These are phyloP conservation scores for Solanum pennellii DNA, from an alignment of 257 asterid genomes.

Conservation along the genomic window DNA sequence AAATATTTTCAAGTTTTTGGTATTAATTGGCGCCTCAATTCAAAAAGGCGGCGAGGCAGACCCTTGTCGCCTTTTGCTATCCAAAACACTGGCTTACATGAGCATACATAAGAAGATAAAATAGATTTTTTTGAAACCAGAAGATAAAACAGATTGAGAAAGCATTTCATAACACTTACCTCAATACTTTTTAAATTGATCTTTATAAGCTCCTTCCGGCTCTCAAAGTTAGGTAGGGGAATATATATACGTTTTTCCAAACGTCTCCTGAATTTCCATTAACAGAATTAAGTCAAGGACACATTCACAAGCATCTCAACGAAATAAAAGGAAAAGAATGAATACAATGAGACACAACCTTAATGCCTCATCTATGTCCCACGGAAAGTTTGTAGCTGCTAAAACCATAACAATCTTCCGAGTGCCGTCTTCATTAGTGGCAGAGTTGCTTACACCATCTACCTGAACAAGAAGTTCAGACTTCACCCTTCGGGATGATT, in stretches of 20 bases:
- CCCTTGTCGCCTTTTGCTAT: background rate
- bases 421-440: slow-evolving; percentile 84
- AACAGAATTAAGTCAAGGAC: background rate
- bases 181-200: slow-evolving; percentile 85
- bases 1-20: background rate
- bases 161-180: slow-evolving; percentile 28
- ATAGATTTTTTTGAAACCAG: background rate
- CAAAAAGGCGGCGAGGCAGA: background rate
- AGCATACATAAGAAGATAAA: background rate
- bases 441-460: slow-evolving; percentile 81
- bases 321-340: background rate
- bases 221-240: slow-evolving; percentile 85
- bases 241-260: slow-evolving; percentile 91
- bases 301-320: background rate
- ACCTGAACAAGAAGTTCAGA: slow-evolving; percentile 92
- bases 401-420: slow-evolving; percentile 97
- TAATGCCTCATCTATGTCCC: slow-evolving; percentile 98
- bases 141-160: background rate
- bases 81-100: background rate
- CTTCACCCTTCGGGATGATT: slow-evolving; percentile 90
- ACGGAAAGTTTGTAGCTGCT: slow-evolving; percentile 97
- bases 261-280: slow-evolving; percentile 64
- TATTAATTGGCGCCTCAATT: background rate
- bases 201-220: slow-evolving; percentile 82
- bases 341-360: slow-evolving; percentile 37